These are phyloP conservation scores for Sarocladium brachiariae DNA, from an alignment of 2,329 filamentous ascomycete species.

Conservation along the genomic window DNA sequence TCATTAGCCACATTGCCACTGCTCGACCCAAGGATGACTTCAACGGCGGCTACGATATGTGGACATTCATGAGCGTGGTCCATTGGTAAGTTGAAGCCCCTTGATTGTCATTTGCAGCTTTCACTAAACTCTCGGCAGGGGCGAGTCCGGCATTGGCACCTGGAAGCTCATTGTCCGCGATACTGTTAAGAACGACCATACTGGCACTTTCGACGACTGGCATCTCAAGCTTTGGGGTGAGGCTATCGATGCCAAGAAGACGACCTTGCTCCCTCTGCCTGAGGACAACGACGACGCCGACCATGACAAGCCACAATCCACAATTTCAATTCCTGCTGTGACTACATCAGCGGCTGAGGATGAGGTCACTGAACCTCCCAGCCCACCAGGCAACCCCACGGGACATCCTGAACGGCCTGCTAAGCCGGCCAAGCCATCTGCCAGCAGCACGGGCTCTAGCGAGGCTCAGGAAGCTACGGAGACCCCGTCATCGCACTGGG, in stretches of 20 bases:
- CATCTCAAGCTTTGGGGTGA: slow-evolving; percentile 93
- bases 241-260: slow-evolving; percentile 66
- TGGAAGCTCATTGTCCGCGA: slow-evolving; percentile 93
- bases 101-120: neutral
- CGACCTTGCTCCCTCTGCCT: slow-evolving; percentile 72
- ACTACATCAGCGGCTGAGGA: slow-evolving; percentile 29
- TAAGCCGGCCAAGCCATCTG: slow-evolving; percentile 25
- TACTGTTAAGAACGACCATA: slow-evolving; percentile 66
- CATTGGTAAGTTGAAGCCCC: slow-evolving; percentile 63
- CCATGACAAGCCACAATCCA: slow-evolving; percentile 61
- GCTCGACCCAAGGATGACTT: slow-evolving; percentile 63
- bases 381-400: slow-evolving; percentile 37
- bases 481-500: slow-evolving; percentile 60
- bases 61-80: slow-evolving; percentile 98
- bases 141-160: slow-evolving; percentile 76
- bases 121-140: slow-evolving; percentile 46
- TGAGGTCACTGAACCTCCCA: slow-evolving; percentile 46
- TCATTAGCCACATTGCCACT: slow-evolving; percentile 78
- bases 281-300: slow-evolving; percentile 77
- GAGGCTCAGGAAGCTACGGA: slow-evolving; percentile 20
- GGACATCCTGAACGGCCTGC: slow-evolving; percentile 60
- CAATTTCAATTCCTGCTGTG: slow-evolving; percentile 38
- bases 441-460: slow-evolving; percentile 9
- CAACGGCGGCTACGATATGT: slow-evolving; percentile 72
- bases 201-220: slow-evolving; percentile 83